Evolutionary conservation across 805 yeast species (phyloP).

Genomic region (Wickerhamomyces ciferrii): DNA sequence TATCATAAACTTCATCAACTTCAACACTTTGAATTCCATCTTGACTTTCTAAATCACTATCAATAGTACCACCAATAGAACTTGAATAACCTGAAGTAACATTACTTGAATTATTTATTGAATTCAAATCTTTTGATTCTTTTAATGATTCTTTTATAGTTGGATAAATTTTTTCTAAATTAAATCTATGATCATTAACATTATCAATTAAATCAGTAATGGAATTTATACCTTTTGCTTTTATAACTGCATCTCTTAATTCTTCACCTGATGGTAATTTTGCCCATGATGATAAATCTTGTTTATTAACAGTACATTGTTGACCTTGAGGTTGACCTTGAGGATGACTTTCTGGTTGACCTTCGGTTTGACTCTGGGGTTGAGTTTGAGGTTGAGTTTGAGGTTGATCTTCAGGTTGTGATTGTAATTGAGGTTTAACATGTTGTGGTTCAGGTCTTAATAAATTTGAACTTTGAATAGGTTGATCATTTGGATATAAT

Average conservation of each 20-base stretch:
- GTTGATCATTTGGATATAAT: constrained; percentile 22
- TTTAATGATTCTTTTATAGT: constrained; percentile 10
- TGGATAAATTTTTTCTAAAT: constrained; percentile 44
- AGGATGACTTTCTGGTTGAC: constrained; percentile 1
- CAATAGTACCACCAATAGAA: background rate
- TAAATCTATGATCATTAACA: constrained; percentile 50
- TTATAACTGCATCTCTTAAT: constrained; percentile 50
- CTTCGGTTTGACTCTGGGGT: background rate
- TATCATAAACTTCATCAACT: constrained; percentile 73
- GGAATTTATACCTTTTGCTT: constrained; percentile 70
- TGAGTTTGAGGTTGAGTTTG: constrained; percentile 1
- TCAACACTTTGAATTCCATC: constrained; percentile 19
- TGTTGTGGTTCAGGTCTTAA: constrained; percentile 13
- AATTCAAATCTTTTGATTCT: background rate
- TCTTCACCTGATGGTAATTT: constrained; percentile 42
- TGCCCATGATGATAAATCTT: constrained; percentile 9
- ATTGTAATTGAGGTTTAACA: background rate
- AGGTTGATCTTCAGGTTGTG: background rate
- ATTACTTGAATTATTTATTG: background rate
- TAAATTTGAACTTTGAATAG: constrained; percentile 1
- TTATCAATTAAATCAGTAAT: constrained; percentile 63
- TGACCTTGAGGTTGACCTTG: background rate
- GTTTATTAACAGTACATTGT: constrained; percentile 11
- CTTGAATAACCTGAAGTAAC: background rate
- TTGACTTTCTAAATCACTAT: background rate